A percentile compares a stretch with the other conserved stretches of the same genome.
Conservation (phyloP, 176 grass and related monocot species). For the Luzula sylvatica region DNA sequence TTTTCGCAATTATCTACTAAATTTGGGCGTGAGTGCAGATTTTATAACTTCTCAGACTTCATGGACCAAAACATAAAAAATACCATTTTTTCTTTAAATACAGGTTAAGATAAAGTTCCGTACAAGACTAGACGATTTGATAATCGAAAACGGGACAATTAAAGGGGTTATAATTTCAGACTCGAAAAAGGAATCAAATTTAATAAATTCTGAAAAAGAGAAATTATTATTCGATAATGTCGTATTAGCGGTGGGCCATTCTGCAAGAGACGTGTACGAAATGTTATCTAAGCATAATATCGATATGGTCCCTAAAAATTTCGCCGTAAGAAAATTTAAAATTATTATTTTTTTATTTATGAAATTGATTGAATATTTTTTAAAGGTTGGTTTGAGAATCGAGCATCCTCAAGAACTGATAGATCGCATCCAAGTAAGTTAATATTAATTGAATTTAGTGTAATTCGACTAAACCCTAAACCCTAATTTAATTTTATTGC, state of each 20-base stretch:
- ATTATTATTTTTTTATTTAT: background rate
- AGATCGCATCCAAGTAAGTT: constrained; percentile 84
- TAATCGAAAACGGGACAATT: constrained; percentile 66
- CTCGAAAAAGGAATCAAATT: constrained; percentile 34
- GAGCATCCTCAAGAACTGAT: constrained; percentile 95
- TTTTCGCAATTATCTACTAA: constrained; percentile 69
- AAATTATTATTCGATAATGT: constrained; percentile 75
- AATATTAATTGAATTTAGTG: constrained; percentile 17
- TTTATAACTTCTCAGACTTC: constrained; percentile 7
- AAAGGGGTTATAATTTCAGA: constrained; percentile 67
- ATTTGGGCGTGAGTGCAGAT: constrained; percentile 65
- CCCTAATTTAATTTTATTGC: constrained; percentile 16
- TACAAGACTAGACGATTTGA: constrained; percentile 79
- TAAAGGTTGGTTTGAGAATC: constrained; percentile 86
- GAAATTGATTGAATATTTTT: constrained; percentile 3
- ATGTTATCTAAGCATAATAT: constrained; percentile 73
- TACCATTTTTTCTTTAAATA: background rate
- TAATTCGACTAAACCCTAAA: too few species aligned
- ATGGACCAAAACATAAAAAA: background rate
- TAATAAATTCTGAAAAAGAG: constrained; percentile 26
- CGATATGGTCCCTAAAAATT: constrained; percentile 68
- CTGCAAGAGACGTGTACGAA: constrained; percentile 73
- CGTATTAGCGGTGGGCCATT: constrained; percentile 88
- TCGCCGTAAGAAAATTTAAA: constrained; percentile 56
- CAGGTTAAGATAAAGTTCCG: constrained; percentile 82